Conservation (phyloP, 2,329 filamentous ascomycete species). For the Curvularia spicifera region DNA sequence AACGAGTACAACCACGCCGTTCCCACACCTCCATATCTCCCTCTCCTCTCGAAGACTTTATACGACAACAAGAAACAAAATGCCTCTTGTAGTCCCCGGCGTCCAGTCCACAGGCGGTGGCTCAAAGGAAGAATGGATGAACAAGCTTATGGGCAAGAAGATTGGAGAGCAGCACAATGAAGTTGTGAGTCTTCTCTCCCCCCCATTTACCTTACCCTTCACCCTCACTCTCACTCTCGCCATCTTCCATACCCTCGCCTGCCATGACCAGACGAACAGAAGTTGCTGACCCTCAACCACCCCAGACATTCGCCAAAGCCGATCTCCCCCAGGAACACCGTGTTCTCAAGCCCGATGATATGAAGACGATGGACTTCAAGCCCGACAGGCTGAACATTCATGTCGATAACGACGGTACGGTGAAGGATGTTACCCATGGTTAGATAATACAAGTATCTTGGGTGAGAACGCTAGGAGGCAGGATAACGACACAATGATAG, state of each 20-base stretch:
- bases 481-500: no score
- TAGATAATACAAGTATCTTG: conserved; percentile 25
- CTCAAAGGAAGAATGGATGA: conserved; percentile 53
- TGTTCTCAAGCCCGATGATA: conserved; percentile 54
- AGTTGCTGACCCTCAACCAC: background rate
- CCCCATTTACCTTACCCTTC: background rate
- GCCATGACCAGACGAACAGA: no score
- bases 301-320: conserved; percentile 58
- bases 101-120: conserved; percentile 49
- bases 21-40: background rate
- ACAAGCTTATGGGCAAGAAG: conserved; percentile 60
- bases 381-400: conserved; percentile 59
- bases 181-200: conserved; percentile 43
- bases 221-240: no score
- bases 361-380: conserved; percentile 57
- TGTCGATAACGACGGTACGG: conserved; percentile 56
- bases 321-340: conserved; percentile 58
- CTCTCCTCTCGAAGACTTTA: background rate
- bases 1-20: background rate
- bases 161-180: conserved; percentile 56
- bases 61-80: conserved; percentile 31
- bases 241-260: no score
- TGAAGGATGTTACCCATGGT: conserved; percentile 57
- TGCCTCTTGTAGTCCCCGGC: conserved; percentile 61
- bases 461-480: no score